These are phyloP conservation scores for Sherardia arvensis DNA, from an alignment of 257 asterid species.

Conservation along the genomic window DNA sequence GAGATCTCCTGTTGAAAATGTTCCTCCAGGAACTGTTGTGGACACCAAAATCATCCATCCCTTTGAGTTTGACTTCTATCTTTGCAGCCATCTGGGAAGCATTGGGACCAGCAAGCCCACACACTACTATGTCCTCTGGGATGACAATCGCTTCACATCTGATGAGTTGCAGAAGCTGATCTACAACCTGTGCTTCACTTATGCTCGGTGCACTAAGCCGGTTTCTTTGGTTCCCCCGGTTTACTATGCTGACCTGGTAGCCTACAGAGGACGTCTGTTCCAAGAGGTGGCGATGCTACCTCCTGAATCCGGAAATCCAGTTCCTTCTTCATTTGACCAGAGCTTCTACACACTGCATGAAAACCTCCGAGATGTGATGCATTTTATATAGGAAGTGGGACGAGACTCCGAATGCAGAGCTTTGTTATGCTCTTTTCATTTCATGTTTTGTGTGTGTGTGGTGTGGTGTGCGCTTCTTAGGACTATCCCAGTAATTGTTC, in stretches of 20 bases:
- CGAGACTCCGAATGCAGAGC: not conserved
- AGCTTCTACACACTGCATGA: slow-evolving; percentile 32
- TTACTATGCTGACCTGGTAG: slow-evolving; percentile 70
- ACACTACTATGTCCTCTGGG: slow-evolving; percentile 51
- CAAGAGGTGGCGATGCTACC: slow-evolving; percentile 32
- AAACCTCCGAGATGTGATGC: slow-evolving; percentile 41
- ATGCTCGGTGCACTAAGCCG: slow-evolving; percentile 62
- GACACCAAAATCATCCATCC: slow-evolving; percentile 56
- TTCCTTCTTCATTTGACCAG: slow-evolving; percentile 27
- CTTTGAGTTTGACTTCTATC: slow-evolving; percentile 51
- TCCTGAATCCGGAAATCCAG: slow-evolving; percentile 13
- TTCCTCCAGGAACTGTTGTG: slow-evolving; percentile 78
- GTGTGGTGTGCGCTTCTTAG: not conserved
- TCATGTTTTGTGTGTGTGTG: not conserved
- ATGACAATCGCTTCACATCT: slow-evolving; percentile 44
- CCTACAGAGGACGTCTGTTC: slow-evolving; percentile 60
- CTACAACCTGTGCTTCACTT: slow-evolving; percentile 63
- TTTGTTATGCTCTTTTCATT: not conserved
- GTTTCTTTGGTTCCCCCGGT: slow-evolving; percentile 76
- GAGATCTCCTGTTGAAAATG: slow-evolving; percentile 28
- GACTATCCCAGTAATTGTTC: not conserved
- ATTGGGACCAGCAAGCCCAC: slow-evolving; percentile 80
- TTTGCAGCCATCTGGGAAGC: slow-evolving; percentile 67
- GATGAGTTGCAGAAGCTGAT: slow-evolving; percentile 49
- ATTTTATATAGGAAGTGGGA: slow-evolving; percentile 4